A percentile compares a stretch with the other conserved stretches of the same genome.
Conservation (phyloP, 1,139 yeast genomes). For the Suhomyces ambrosiae region DNA sequence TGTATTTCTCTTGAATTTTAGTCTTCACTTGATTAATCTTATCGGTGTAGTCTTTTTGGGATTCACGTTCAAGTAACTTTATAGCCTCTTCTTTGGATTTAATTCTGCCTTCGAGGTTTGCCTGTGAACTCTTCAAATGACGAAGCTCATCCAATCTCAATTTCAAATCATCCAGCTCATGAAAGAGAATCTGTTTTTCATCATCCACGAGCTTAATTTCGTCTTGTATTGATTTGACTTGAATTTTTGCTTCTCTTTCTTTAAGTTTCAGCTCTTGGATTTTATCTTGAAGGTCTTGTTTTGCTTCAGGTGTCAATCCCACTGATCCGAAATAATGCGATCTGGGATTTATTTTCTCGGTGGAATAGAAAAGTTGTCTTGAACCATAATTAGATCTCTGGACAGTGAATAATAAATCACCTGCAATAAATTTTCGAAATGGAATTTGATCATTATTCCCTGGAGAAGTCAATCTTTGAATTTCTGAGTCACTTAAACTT, state of each 20-base stretch:
- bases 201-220: conserved; percentile 12
- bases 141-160: conserved; percentile 24
- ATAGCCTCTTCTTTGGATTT: conserved; percentile 27
- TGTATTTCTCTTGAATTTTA: conserved; percentile 28
- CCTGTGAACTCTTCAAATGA: conserved; percentile 12
- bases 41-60: conserved; percentile 33
- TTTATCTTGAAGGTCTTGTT: conserved; percentile 21
- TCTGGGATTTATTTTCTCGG: conserved; percentile 33
- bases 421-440: conserved; percentile 62
- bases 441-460: conserved; percentile 39
- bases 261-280: conserved; percentile 23
- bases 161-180: conserved; percentile 22
- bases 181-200: conserved; percentile 9
- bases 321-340: conserved; percentile 43
- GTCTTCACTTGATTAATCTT: conserved; percentile 26
- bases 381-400: conserved; percentile 61
- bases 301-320: conserved; percentile 46
- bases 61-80: conserved; percentile 26
- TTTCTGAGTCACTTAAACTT: conserved; percentile 43
- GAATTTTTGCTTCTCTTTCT: conserved; percentile 19
- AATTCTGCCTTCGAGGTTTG: conserved; percentile 19
- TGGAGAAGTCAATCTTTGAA: conserved; percentile 40
- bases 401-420: conserved; percentile 53
- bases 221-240: conserved; percentile 14
- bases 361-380: conserved; percentile 47